Evolutionary conservation across 495 filamentous ascomycete species (phyloP).

Genomic region (Penicillium longicatenatum): DNA sequence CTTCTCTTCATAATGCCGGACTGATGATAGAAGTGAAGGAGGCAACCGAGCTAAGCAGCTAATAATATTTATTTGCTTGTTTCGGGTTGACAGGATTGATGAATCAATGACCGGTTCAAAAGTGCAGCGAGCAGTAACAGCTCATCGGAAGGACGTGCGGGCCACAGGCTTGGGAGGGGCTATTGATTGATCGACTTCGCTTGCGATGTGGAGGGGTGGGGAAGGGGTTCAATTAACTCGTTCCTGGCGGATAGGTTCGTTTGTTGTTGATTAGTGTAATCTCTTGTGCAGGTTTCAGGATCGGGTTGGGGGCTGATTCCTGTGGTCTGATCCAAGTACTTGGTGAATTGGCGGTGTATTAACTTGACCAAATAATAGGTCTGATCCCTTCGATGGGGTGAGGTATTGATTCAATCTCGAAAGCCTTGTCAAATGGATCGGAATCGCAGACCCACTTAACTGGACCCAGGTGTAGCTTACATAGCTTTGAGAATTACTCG

Average conservation of each 20-base stretch:
- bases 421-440: not conserved
- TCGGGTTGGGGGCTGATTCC: not conserved
- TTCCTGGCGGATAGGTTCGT: not conserved
- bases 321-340: not conserved
- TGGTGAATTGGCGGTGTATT: not conserved
- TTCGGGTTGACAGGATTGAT: not conserved
- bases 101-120: not conserved
- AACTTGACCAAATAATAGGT: not conserved
- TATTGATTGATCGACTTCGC: not conserved
- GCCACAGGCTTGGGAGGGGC: not conserved
- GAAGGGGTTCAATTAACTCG: not conserved
- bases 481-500: not conserved
- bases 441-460: not conserved
- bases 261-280: constrained; percentile 3
- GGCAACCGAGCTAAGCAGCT: not conserved
- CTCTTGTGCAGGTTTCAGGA: not conserved
- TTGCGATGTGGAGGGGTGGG: not conserved
- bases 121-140: not conserved
- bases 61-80: not conserved
- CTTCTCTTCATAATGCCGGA: not conserved
- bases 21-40: not conserved
- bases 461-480: not conserved
- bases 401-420: not conserved
- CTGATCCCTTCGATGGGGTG: not conserved
- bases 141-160: not conserved